phyloP scores from a whole-genome alignment of 139 green algal genomes.

The Mychonastes homosphaera region DNA sequence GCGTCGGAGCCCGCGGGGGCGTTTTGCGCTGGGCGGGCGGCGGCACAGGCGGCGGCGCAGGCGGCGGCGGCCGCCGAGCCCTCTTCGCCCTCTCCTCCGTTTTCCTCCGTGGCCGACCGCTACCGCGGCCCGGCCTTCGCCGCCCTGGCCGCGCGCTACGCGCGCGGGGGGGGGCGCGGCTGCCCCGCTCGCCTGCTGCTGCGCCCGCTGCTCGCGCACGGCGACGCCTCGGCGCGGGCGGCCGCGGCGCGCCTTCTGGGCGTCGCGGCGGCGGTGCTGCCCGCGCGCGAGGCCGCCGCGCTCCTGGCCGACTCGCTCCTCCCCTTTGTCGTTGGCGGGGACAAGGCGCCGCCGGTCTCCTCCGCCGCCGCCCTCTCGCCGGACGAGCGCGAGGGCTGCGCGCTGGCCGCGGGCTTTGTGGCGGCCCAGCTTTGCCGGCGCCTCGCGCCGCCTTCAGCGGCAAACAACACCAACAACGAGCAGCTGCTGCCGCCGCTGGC shows the following conservation, averaged over 20 bases:
- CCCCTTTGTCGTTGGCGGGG: background rate
- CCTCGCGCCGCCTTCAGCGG: no score
- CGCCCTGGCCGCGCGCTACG: background rate
- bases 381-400: conserved; percentile 35
- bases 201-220: conserved; percentile 1
- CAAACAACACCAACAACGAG: no score
- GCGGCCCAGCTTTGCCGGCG: no score
- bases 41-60: background rate
- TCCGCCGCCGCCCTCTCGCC: conserved; percentile 6
- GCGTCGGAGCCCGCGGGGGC: no score
- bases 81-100: no score
- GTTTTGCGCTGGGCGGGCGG: no score
- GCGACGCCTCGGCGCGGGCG: conserved; percentile 3
- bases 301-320: conserved; percentile 30
- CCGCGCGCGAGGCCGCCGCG: background rate
- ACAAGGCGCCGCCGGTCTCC: background rate
- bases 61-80: background rate
- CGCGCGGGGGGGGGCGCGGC: background rate
- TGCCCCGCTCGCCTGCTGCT: background rate
- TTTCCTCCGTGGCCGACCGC: no score
- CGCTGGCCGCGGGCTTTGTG: conserved; percentile 31
- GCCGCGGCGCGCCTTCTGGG: conserved; percentile 11
- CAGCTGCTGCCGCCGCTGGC: conserved; percentile 8
- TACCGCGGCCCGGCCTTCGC: no score
- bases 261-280: conserved; percentile 6